Conservation (phyloP, 768 basidiomycete species). For the Sistotremastrum niveocremeum region DNA sequence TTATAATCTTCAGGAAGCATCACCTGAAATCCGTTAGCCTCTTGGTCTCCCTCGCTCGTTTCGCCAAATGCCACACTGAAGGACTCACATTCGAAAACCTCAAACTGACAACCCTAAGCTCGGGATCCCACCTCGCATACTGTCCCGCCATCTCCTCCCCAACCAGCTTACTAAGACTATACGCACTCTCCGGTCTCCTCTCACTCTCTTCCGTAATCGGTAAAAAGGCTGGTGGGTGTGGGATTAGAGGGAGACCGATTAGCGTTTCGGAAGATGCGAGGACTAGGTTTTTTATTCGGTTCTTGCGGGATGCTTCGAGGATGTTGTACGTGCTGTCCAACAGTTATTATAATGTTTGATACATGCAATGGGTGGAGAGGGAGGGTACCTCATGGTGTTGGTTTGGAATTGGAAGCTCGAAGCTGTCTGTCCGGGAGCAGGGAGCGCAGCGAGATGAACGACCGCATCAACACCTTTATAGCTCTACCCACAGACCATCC, state of each 20-base stretch:
- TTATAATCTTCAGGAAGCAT: slow-evolving; percentile 9
- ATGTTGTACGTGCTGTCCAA: slow-evolving; percentile 10
- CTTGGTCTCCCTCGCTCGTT: neutral
- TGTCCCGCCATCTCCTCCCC: slow-evolving; percentile 12
- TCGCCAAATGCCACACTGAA: neutral
- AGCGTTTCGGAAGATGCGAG: slow-evolving; percentile 11
- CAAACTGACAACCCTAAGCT: slow-evolving; percentile 10
- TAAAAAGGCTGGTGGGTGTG: slow-evolving; percentile 7
- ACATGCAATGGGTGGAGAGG: neutral
- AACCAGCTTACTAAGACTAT: slow-evolving; percentile 12
- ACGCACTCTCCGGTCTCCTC: slow-evolving; percentile 10
- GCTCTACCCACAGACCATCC: neutral
- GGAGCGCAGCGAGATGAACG: slow-evolving; percentile 11
- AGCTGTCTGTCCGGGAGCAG: slow-evolving; percentile 7
- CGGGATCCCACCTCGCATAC: slow-evolving; percentile 12
- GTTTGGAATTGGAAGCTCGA: slow-evolving; percentile 6
- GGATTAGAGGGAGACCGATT: slow-evolving; percentile 12
- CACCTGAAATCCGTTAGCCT: neutral
- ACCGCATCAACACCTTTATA: slow-evolving; percentile 11
- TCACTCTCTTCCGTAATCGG: slow-evolving; percentile 12
- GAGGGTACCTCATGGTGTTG: slow-evolving; percentile 6
- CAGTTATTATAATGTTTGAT: too few species aligned
- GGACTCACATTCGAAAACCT: slow-evolving; percentile 8
- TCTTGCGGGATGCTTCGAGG: slow-evolving; percentile 13
- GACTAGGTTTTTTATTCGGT: slow-evolving; percentile 12